phyloP scores from a whole-genome alignment of 805 yeast genomes.

The Torulaspora microellipsoides region DNA sequence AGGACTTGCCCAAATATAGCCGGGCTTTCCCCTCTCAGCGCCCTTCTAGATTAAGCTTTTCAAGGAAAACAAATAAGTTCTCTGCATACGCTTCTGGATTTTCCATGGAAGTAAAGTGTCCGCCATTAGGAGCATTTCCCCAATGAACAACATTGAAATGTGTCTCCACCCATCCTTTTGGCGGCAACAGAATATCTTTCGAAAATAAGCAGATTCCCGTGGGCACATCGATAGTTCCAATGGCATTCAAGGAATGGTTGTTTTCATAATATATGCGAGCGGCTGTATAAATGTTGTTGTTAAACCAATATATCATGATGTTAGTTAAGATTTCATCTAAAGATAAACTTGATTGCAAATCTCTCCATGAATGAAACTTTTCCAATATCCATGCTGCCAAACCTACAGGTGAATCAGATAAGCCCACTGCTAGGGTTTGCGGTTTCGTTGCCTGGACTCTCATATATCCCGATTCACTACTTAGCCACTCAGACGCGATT shows the following conservation, averaged over 20 bases:
- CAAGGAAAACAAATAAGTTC: neutral
- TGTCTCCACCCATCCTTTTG: neutral
- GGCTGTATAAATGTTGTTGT: neutral
- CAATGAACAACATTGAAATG: neutral
- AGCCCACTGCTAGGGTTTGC: neutral
- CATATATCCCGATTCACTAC: neutral
- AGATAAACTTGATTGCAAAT: neutral
- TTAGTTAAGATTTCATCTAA: neutral
- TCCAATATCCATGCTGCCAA: neutral
- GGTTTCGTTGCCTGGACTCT: neutral
- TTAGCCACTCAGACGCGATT: neutral
- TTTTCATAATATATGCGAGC: neutral
- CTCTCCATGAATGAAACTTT: neutral
- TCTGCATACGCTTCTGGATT: neutral
- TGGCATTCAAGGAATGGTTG: neutral
- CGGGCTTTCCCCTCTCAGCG: no score
- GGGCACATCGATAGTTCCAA: neutral
- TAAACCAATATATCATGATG: neutral
- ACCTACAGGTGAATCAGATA: neutral
- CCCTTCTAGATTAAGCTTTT: neutral
- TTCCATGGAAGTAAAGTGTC: neutral
- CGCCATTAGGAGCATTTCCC: neutral
- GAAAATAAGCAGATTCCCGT: neutral
- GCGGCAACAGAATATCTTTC: neutral
- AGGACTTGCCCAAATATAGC: no score